These are phyloP conservation scores for Penicillium freii DNA, from an alignment of 2,329 filamentous ascomycete genomes.

Conservation along the genomic window DNA sequence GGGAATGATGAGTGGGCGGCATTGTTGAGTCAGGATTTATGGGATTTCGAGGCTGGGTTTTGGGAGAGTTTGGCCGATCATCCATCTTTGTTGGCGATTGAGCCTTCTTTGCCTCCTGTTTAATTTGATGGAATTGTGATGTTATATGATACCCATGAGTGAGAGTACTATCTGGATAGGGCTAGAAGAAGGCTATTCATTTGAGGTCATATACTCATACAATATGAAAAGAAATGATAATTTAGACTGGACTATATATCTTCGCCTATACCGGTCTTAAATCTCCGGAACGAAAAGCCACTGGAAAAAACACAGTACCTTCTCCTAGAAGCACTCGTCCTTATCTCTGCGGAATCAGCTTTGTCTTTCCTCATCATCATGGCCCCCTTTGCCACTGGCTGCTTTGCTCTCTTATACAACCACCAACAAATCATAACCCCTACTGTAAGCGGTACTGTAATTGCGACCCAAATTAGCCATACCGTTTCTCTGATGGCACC, in stretches of 20 bases:
- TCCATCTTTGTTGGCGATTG: constrained; percentile 24
- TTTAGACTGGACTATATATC: neutral
- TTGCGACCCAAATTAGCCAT: too few species aligned
- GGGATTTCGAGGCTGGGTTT: constrained; percentile 30
- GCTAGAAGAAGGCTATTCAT: neutral
- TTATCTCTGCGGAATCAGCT: neutral
- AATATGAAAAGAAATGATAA: neutral
- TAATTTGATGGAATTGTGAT: constrained; percentile 4
- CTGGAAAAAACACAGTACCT: neutral
- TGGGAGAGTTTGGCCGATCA: constrained; percentile 31
- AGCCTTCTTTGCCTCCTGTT: constrained; percentile 21
- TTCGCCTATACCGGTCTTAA: neutral
- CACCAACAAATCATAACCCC: too few species aligned
- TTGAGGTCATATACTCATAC: neutral
- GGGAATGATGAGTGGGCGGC: constrained; percentile 24
- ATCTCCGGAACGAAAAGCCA: neutral
- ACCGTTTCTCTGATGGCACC: too few species aligned
- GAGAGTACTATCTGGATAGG: neutral
- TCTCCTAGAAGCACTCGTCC: neutral
- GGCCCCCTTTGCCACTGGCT: too few species aligned
- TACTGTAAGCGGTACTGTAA: too few species aligned
- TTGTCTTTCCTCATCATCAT: neutral
- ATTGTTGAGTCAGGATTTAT: constrained; percentile 23
- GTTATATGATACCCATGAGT: neutral
- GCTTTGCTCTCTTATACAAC: too few species aligned